Evolutionary conservation across 1,284 basidiomycete genomes (phyloP).

Genomic region (Austroboletus niveus): DNA sequence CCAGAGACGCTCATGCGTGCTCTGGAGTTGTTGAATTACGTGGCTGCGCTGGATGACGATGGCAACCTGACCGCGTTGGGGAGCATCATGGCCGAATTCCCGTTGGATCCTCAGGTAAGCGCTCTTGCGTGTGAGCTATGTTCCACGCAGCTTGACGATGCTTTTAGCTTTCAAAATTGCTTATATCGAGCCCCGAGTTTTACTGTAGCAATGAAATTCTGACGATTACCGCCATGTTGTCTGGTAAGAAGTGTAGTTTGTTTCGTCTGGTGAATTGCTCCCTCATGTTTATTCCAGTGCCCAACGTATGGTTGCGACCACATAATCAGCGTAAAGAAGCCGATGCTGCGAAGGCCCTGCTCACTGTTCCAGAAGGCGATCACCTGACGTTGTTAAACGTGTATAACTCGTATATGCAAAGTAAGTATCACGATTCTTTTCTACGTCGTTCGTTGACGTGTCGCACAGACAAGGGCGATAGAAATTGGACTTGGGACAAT

Average conservation of each 20-base stretch:
- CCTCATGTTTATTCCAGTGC: slow-evolving; percentile 51
- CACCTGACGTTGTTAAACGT: slow-evolving; percentile 95
- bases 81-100: slow-evolving; percentile 96
- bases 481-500: slow-evolving; percentile 92
- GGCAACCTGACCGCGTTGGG: slow-evolving; percentile 90
- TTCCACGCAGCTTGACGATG: not conserved
- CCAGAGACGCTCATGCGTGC: slow-evolving; percentile 99
- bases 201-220: slow-evolving; percentile 95
- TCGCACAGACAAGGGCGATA: slow-evolving; percentile 63
- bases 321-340: slow-evolving; percentile 87
- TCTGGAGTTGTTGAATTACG: slow-evolving; percentile 90
- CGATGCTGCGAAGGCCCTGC: slow-evolving; percentile 86
- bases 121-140: not conserved
- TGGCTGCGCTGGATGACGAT: slow-evolving; percentile 92
- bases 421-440: slow-evolving; percentile 41
- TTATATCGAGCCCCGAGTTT: slow-evolving; percentile 94
- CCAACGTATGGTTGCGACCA: slow-evolving; percentile 92
- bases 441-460: slow-evolving; percentile 1
- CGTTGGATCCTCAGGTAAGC: slow-evolving; percentile 88
- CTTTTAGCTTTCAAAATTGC: slow-evolving; percentile 82
- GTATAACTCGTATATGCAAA: slow-evolving; percentile 89
- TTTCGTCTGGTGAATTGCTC: not conserved
- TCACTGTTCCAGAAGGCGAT: slow-evolving; percentile 94
- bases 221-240: slow-evolving; percentile 95
- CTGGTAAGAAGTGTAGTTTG: slow-evolving; percentile 49